Conservation (phyloP, 1,284 basidiomycete species). For the Trichosporon asahii region DNA sequence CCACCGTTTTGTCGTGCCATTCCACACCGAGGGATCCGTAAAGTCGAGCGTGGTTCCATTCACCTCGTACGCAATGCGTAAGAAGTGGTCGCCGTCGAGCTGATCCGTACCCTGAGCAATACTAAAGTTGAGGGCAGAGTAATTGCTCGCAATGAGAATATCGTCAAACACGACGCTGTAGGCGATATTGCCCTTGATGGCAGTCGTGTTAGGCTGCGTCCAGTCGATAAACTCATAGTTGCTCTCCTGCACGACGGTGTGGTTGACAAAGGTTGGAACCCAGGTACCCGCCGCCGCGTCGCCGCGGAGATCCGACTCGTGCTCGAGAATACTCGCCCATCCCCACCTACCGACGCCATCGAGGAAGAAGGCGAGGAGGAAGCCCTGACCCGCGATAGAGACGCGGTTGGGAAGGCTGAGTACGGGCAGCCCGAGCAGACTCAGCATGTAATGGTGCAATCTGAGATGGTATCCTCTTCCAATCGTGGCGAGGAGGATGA, state of each 20-base stretch:
- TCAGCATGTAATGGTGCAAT: constrained; percentile 45
- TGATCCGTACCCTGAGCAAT: constrained; percentile 18
- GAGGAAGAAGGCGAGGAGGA: constrained; percentile 43
- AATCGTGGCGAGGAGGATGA: constrained; percentile 39
- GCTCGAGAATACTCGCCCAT: constrained; percentile 44
- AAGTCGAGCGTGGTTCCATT: constrained; percentile 37
- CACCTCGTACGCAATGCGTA: constrained; percentile 34
- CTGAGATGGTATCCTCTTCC: constrained; percentile 37
- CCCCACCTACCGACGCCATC: constrained; percentile 49
- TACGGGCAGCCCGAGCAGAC: constrained; percentile 39
- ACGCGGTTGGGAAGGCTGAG: constrained; percentile 43
- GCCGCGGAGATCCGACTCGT: constrained; percentile 23
- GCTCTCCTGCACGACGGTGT: not conserved
- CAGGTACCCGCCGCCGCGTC: constrained; percentile 28
- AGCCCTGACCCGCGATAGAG: constrained; percentile 37
- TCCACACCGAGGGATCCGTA: constrained; percentile 26
- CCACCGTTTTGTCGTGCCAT: constrained; percentile 18
- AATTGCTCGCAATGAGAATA: constrained; percentile 25
- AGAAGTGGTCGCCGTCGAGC: constrained; percentile 31
- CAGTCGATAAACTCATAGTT: constrained; percentile 19
- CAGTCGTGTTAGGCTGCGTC: constrained; percentile 22
- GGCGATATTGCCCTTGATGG: constrained; percentile 23
- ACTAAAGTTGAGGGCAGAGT: constrained; percentile 18
- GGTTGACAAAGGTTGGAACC: constrained; percentile 20
- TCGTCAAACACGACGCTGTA: constrained; percentile 36